Percentiles rank a stretch among this genome's conserved stretches.
These are phyloP conservation scores for Rhizophora mangle DNA, from an alignment of 345 rosid species.

Conservation along the genomic window DNA sequence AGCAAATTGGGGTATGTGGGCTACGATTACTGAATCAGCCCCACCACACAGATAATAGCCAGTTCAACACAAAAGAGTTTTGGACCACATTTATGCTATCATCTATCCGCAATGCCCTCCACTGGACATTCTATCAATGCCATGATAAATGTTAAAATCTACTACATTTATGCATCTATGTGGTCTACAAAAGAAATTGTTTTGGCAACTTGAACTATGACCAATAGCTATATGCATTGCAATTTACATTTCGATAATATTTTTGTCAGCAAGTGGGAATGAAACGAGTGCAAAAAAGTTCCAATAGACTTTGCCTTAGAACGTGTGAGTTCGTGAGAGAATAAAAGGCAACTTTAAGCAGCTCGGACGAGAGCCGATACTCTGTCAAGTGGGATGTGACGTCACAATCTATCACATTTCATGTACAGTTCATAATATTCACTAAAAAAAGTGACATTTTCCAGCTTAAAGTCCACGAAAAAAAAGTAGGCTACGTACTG, in stretches of 20 bases:
- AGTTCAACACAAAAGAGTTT: conserved; percentile 18
- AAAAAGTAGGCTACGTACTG: no score
- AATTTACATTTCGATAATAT: neutral
- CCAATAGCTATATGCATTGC: no score
- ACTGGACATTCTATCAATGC: neutral
- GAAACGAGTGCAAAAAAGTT: no score
- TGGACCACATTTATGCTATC: conserved; percentile 39
- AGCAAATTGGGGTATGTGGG: conserved; percentile 36
- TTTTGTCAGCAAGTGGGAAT: neutral
- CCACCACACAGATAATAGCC: conserved; percentile 22
- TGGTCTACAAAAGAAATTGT: no score
- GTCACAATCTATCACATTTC: no score
- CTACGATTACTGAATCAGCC: conserved; percentile 39
- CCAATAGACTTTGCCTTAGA: neutral
- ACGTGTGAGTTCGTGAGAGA: neutral
- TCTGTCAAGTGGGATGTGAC: no score
- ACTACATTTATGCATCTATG: no score
- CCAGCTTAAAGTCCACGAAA: no score
- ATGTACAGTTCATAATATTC: no score
- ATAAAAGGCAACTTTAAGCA: neutral
- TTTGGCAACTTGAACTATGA: no score
- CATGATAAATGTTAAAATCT: no score
- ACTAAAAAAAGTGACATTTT: no score
- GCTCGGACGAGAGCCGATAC: neutral
- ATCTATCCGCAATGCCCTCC: conserved; percentile 1